These are phyloP conservation scores for Pseudocercospora ulei DNA, from an alignment of 2,329 filamentous ascomycete species.

Conservation along the genomic window DNA sequence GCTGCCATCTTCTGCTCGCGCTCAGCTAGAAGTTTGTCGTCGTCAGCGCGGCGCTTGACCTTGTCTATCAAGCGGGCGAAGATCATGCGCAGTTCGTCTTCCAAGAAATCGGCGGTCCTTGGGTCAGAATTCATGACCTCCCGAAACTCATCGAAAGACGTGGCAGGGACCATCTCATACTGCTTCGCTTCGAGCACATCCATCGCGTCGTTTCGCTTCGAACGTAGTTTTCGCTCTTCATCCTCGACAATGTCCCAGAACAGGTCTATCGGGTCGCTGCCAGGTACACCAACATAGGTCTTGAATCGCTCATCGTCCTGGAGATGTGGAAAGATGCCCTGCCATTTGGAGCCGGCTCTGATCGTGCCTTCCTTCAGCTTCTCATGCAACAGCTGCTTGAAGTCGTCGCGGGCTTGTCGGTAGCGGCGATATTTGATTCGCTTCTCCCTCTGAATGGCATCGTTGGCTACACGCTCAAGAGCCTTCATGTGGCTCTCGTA, in stretches of 20 bases:
- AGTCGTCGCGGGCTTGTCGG: slow-evolving; percentile 76
- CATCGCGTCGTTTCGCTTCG: slow-evolving; percentile 29
- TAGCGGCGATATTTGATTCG: slow-evolving; percentile 68
- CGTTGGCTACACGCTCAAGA: slow-evolving; percentile 83
- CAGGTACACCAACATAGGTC: slow-evolving; percentile 67
- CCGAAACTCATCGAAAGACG: slow-evolving; percentile 80
- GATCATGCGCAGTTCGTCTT: slow-evolving; percentile 66
- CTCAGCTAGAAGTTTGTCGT: slow-evolving; percentile 71
- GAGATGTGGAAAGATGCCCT: slow-evolving; percentile 62
- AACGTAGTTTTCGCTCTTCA: slow-evolving; percentile 56
- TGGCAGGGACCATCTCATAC: slow-evolving; percentile 80
- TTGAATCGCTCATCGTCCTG: slow-evolving; percentile 73
- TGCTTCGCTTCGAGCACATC: slow-evolving; percentile 58
- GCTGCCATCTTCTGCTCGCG: slow-evolving; percentile 75
- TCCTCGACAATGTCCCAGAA: slow-evolving; percentile 96
- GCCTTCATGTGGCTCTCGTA: slow-evolving; percentile 94
- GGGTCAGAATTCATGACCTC: slow-evolving; percentile 72
- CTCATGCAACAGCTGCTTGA: slow-evolving; percentile 63
- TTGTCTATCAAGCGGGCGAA: slow-evolving; percentile 86
- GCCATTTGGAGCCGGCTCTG: slow-evolving; percentile 86
- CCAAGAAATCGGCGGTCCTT: slow-evolving; percentile 77
- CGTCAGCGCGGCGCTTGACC: slow-evolving; percentile 66
- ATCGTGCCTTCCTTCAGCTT: slow-evolving; percentile 68
- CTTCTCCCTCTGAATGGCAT: slow-evolving; percentile 79
- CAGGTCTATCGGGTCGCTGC: slow-evolving; percentile 60